Evolutionary conservation across 768 basidiomycete species (phyloP).

Genomic region (Astraeus odoratus): DNA sequence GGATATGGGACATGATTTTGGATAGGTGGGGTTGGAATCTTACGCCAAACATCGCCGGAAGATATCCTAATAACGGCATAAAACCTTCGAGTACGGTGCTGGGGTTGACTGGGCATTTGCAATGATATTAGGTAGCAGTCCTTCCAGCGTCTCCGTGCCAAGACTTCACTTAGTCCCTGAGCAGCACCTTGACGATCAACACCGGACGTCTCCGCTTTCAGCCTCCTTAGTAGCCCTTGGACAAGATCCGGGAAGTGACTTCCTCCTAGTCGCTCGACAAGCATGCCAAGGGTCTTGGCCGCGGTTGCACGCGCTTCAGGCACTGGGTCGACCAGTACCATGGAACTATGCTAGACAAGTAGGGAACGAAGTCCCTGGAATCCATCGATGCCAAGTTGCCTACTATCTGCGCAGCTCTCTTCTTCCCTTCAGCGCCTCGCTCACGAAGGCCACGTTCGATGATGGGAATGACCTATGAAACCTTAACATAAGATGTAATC

Average conservation of each 20-base stretch:
- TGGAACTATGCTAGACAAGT: constrained; percentile 83
- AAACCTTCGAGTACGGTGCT: constrained; percentile 95
- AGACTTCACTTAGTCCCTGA: constrained; percentile 92
- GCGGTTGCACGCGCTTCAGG: constrained; percentile 97
- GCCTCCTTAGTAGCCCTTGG: constrained; percentile 75
- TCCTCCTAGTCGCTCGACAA: constrained; percentile 96
- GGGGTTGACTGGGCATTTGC: constrained; percentile 84
- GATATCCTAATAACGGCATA: constrained; percentile 93
- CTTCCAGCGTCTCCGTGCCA: constrained; percentile 98
- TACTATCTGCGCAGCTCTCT: constrained; percentile 93
- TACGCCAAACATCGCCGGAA: constrained; percentile 93
- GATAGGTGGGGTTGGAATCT: constrained; percentile 95
- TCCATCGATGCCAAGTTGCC: constrained; percentile 95
- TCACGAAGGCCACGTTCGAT: constrained; percentile 89
- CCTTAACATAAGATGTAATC: not conserved
- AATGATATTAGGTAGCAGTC: constrained; percentile 89
- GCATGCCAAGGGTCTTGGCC: constrained; percentile 89
- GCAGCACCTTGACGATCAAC: constrained; percentile 98
- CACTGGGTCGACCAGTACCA: constrained; percentile 92
- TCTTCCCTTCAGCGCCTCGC: constrained; percentile 89
- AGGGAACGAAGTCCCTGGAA: constrained; percentile 89
- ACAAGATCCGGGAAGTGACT: constrained; percentile 93
- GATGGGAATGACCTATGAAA: constrained; percentile 79
- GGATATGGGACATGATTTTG: constrained; percentile 88
- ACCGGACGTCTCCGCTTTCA: constrained; percentile 89